Base-by-base conservation (phyloP, 305 asterid species). In the Plantago rigida region DNA sequence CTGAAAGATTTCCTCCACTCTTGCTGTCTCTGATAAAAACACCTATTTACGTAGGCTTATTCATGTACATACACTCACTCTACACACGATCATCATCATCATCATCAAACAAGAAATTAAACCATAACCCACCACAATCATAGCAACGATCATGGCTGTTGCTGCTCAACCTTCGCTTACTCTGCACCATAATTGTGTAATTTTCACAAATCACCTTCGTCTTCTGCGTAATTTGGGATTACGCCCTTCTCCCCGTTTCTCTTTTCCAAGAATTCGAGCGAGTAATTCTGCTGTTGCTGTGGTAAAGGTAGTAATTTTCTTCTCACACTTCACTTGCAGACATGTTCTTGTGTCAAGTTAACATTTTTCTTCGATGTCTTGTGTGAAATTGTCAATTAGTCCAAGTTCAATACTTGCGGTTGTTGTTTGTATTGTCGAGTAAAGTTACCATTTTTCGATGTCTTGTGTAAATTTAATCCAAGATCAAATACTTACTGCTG, bases 21-120 rank as follows among this genome's bases (percentile, higher is more conserved):
- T 63, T 77, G 56, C 59, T 86, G 34, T 75, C 82, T n/a, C 44
- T 83, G 13, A 17, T 83, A 57, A 87, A 86, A 76, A 47, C 84
- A 3, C 97, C 95, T 0, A 56, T 87, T 46, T 89, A 84, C 63
- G 61, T 81, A 58, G 84, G 82, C 46, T 53, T 83, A 44, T 71
- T 75, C 39, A 0, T 76, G 0, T 85, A 75, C 64, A 41, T 73
- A 26, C 82, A 76, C 55, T 46, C 69, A 17, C 62, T 62, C 28
- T 73, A 50, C 74, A 72, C 52, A 53, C 59, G 69, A 60, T 46
- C 69, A 55, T 52, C 51, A 58, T 13, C 54, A 46, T 13, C 73
- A 9, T 13, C 54, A 46, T 13, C 73, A 9, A 31, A 17, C 26
- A 64, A 31, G 46, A 70, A 62, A 13, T 15, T 34, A 15, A 36